Evolutionary conservation across 1,284 basidiomycete species (phyloP), one percentile per base, ranked within the genome.

Genomic region (Moesziomyces sp.): DNA sequence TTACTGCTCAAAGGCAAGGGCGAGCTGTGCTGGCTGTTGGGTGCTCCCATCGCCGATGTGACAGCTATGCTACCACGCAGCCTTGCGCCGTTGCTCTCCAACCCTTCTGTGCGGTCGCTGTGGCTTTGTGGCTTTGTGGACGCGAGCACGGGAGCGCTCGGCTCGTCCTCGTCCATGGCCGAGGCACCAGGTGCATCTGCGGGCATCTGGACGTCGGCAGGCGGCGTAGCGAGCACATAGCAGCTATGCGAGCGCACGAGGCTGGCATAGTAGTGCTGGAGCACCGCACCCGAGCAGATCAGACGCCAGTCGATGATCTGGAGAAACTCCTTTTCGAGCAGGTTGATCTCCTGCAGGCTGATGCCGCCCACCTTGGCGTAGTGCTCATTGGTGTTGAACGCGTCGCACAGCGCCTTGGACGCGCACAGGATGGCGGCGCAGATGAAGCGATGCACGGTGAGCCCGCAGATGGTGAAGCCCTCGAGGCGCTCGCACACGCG

Each of bases 251-350:
- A 74, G 6, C 77, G 52, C 11, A 83, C 82, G 28, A 84, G 59
- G 4, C 79, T 80, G 13, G 71, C 57, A 55, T 84, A 84, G 60
- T 84, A 84, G 40, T 83, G 81, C 60, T 84, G 81, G 52, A 84
- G 58, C 26, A 81, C 64, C 1, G 72, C 57, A 19, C 72, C 80
- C 19, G 43, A 61, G 56, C 73, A 82, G 50, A 69, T 81, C n/a
- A 84, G 56, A 16, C 74, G 58, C 82, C 82, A 84, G 47, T 83
- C 79, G 50, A 84, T 84, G 52, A 78, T 75, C 42, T 72, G 72
- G 21, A 83, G 56, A 44, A 84, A 83, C 62, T 84, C 82, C 46
- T 82, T 83, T 44, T 84, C 82, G n/a, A 84, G 58, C 58, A 84
- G 59, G 53, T 84, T 84, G 58, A 84, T 76, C 71, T 84, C 82